Evolutionary conservation across 495 filamentous ascomycete species (phyloP).

Genomic region (Podospora pseudoanserina): DNA sequence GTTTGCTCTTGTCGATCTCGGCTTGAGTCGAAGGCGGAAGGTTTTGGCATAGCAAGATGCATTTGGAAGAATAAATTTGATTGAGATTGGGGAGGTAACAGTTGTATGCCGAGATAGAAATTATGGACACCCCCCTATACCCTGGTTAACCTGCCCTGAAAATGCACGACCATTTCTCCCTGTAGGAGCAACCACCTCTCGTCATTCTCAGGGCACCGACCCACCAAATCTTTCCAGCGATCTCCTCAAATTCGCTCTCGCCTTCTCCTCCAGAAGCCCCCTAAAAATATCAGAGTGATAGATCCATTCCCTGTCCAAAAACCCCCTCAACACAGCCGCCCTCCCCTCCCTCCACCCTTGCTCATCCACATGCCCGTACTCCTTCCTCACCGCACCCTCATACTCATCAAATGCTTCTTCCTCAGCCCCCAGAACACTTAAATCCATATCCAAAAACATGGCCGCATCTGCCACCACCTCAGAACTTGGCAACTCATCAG

Average conservation of each 20-base stretch:
- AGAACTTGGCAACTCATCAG: background rate
- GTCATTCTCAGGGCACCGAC: background rate
- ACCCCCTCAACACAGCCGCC: background rate
- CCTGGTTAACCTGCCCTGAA: background rate
- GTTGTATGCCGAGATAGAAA: background rate
- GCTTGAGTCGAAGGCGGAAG: background rate
- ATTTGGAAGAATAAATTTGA: background rate
- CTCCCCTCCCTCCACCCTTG: background rate
- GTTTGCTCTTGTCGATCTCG: background rate
- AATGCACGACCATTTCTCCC: background rate
- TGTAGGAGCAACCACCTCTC: too few relatives aligned
- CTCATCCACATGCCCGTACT: background rate
- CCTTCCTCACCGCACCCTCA: background rate
- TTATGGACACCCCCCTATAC: background rate
- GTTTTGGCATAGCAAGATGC: background rate
- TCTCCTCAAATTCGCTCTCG: background rate
- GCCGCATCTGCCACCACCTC: background rate
- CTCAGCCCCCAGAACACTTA: background rate
- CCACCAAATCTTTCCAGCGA: background rate
- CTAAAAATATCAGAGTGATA: background rate
- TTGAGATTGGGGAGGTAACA: background rate
- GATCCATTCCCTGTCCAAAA: background rate
- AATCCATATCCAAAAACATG: background rate
- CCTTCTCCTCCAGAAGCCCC: background rate
- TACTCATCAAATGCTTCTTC: background rate